Evolutionary conservation across 768 basidiomycete genomes (phyloP).

Genomic region (Leccinellum albellum): DNA sequence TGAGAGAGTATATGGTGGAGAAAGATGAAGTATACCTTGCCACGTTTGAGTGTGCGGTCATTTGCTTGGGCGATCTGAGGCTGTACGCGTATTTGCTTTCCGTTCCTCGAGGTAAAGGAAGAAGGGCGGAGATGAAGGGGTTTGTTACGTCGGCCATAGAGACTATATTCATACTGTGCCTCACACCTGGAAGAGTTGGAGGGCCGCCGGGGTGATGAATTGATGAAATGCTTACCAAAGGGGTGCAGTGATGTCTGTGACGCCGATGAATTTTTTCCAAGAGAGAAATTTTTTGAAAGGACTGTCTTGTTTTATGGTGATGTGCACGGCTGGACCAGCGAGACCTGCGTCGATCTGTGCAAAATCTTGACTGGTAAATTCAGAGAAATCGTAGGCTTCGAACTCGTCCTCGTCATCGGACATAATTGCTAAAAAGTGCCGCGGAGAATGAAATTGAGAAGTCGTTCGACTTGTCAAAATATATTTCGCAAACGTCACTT

Average conservation of each 20-base stretch:
- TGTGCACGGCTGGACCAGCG: conserved; percentile 31
- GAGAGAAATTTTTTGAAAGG: conserved; percentile 46
- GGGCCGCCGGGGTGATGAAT: not conserved
- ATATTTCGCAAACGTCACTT: not conserved
- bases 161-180: conserved; percentile 72
- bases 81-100: conserved; percentile 57
- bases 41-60: conserved; percentile 50
- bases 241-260: conserved; percentile 59
- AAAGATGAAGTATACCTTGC: conserved; percentile 42
- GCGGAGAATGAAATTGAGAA: conserved; percentile 13
- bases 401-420: conserved; percentile 38
- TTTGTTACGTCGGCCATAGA: conserved; percentile 53
- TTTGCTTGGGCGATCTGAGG: conserved; percentile 50
- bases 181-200: conserved; percentile 56
- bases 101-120: conserved; percentile 52
- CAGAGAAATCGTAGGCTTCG: conserved; percentile 47
- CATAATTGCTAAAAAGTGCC: conserved; percentile 14
- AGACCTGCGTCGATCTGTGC: conserved; percentile 31
- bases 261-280: conserved; percentile 44
- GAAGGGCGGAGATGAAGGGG: conserved; percentile 50
- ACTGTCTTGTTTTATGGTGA: conserved; percentile 28
- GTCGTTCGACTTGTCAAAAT: conserved; percentile 20
- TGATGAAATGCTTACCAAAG: conserved; percentile 45
- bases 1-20: not conserved
- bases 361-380: conserved; percentile 58